Base-by-base conservation (phyloP, 2,329 filamentous ascomycete species). In the Cordyceps pruinosa region DNA sequence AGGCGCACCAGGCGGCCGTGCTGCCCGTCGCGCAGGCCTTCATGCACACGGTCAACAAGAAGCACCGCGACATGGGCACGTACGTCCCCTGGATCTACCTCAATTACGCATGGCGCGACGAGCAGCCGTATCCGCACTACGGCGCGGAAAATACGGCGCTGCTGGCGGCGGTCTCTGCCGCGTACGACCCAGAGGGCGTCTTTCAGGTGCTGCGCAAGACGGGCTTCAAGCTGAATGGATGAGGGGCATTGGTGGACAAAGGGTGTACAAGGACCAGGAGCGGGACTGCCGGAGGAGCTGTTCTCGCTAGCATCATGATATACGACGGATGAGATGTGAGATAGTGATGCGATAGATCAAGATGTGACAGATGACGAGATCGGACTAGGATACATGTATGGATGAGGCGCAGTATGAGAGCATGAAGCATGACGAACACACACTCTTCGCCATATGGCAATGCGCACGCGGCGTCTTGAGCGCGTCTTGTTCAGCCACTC, bases 51-150 rank as follows among this genome's bases (percentile, higher is more conserved):
- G 60, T 69, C 26, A 62, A 68, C 46, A 55, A 58, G 3, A 66
- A 66, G 13, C 63, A 69, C 12, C 60, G 59, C 8, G 49, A 67
- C 48, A 58, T 69, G 25, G 66, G 66, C 21, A 60, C 64, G 3
- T 66, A 69, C 58, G 63, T 66, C 49, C 62, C 72, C 35, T 74
- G 69, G 64, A 65, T 71, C 32, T 78, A 73, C 59, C 65, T 77
- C 41, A 77, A 78, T 63, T 78, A 78, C 51, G 74, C 75, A 1
- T 66, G 68, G 30, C 60, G 62, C 2, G 66, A 67, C 44, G 73
- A 78, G 64, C 62, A 72, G 23, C 71, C 74, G 1, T 63, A 76
- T 17, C 50, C 60, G 6, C 60, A 67, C 6, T 77, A 76, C 52
- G 75, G 75, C 0, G 41, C 64, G 9, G 65, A 69, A 26, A 73